Evolutionary conservation across 2,329 filamentous ascomycete species (phyloP).

Genomic region (Fusarium chlamydosporum): DNA sequence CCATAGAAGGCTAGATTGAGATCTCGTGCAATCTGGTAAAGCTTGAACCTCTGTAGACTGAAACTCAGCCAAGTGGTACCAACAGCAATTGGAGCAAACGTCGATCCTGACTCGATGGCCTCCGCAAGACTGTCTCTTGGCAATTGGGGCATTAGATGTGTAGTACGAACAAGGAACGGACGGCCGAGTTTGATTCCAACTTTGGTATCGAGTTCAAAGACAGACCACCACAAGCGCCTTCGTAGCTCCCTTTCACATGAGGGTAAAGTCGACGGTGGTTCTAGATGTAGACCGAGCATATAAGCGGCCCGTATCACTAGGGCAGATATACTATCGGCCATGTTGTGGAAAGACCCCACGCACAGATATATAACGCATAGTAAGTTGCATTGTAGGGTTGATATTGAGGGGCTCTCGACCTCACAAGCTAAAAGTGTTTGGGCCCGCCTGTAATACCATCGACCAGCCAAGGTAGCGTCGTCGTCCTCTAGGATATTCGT

Average conservation of each 20-base stretch:
- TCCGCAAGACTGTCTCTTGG: slow-evolving; percentile 5
- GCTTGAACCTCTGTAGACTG: slow-evolving; percentile 9
- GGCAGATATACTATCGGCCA: slow-evolving; percentile 18
- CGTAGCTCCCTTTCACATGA: slow-evolving; percentile 6
- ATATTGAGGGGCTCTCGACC: slow-evolving; percentile 18
- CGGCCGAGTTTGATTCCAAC: slow-evolving; percentile 24
- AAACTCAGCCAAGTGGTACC: slow-evolving; percentile 21
- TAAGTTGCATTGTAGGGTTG: slow-evolving; percentile 18
- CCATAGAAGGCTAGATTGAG: slow-evolving; percentile 3
- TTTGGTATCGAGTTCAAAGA: slow-evolving; percentile 15
- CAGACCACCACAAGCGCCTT: slow-evolving; percentile 24
- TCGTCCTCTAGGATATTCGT: slow-evolving; percentile 17
- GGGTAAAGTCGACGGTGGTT: not conserved
- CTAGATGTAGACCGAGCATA: slow-evolving; percentile 16
- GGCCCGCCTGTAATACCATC: slow-evolving; percentile 28
- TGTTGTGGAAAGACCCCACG: slow-evolving; percentile 22
- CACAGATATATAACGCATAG: slow-evolving; percentile 16
- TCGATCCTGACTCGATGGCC: slow-evolving; percentile 19
- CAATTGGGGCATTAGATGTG: not conserved
- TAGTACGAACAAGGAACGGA: slow-evolving; percentile 14
- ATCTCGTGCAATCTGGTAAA: not conserved
- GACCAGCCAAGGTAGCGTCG: slow-evolving; percentile 17
- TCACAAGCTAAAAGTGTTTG: slow-evolving; percentile 22
- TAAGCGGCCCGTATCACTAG: slow-evolving; percentile 26
- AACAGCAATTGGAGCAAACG: slow-evolving; percentile 17